Evolutionary conservation across 257 asterid genomes (phyloP), one percentile per base, ranked within the genome.

Genomic region (Catharanthus roseus): DNA sequence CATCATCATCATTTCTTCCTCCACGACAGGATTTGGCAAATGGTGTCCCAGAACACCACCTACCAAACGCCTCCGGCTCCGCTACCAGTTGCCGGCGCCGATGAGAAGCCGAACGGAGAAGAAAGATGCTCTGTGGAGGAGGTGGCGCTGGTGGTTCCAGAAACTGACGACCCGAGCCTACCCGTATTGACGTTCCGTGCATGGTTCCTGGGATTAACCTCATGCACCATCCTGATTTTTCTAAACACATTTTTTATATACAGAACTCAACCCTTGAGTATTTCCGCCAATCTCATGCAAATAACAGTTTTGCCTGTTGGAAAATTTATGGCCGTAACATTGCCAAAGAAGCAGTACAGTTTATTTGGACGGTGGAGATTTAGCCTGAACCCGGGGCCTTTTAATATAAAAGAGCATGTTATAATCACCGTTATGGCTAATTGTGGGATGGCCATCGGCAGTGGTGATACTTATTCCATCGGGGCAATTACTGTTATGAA

Each of bases 401-500:
- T 95, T 41, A 95, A 95, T 10, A 81, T 95, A 1, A 95, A 95
- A 77, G 99, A 95, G 80, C 99, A 95, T 44, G 99, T 91, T 1
- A 81, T 95, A 39, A 86, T 91, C 13, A 95, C 99, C 0, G 96
- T 95, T 36, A 95, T 95, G 90, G 99, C 99, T 2, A 95, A 91
- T 54, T 95, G 99, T 49, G 99, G 99, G 5, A 97, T 95, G n/a
- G 89, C 99, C 2, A 31, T 82, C 33, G 99, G 99, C 6, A 97
- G 99, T 1, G 99, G 99, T 3, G 99, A 95, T 75, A 97, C 97
- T 44, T 95, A 95, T 83, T 88, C 97, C 26, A 95, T 95, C 61
- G 99, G 99, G 1, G 99, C 99, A n/a, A 86, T 95, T 71, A 91
- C 99, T 53, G 96, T 95, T 19, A 95, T 95, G 99, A 95, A 87